Percentiles rank a stretch among this genome's conserved stretches.
Conservation (phyloP, 2,329 filamentous ascomycete genomes). For the Colletotrichum horii region DNA sequence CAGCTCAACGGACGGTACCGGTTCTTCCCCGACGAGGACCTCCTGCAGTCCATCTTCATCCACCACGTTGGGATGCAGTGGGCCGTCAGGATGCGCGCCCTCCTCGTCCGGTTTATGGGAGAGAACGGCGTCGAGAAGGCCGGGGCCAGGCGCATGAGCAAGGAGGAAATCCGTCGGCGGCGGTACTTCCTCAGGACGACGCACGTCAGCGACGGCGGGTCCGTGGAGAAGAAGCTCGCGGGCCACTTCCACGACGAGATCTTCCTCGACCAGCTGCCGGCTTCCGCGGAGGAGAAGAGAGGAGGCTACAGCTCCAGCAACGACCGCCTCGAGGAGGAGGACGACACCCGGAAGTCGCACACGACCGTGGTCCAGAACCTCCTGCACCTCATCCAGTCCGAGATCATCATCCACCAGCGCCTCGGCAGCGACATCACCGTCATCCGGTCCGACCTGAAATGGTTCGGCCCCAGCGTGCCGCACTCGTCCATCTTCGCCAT, state of each 20-base stretch:
- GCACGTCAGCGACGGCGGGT: background rate
- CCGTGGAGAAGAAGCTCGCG: constrained; percentile 36
- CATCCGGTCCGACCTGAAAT: constrained; percentile 62
- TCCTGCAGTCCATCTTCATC: constrained; percentile 45
- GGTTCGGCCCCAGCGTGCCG: constrained; percentile 62
- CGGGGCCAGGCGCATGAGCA: constrained; percentile 26
- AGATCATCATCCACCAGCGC: constrained; percentile 55
- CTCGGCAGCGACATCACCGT: constrained; percentile 55
- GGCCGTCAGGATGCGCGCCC: constrained; percentile 34
- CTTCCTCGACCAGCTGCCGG: constrained; percentile 62
- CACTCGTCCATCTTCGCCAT: constrained; percentile 60
- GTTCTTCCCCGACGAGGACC: constrained; percentile 60
- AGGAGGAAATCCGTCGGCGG: constrained; percentile 43
- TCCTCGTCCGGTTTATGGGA: constrained; percentile 28
- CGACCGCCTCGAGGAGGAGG: constrained; percentile 35
- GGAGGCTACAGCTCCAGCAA: constrained; percentile 41
- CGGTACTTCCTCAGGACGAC: constrained; percentile 45
- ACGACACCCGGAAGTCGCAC: constrained; percentile 42
- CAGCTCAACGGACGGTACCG: constrained; percentile 55
- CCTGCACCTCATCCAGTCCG: constrained; percentile 60
- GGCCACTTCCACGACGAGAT: constrained; percentile 47
- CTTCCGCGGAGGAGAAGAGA: constrained; percentile 37
- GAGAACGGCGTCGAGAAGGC: constrained; percentile 34
- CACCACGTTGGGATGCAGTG: constrained; percentile 44
- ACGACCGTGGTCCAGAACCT: constrained; percentile 59